Percentiles rank a stretch among this genome's conserved stretches.
Evolutionary conservation across 1,139 yeast species (phyloP).

Genomic region (Wickerhamiella infanticola): DNA sequence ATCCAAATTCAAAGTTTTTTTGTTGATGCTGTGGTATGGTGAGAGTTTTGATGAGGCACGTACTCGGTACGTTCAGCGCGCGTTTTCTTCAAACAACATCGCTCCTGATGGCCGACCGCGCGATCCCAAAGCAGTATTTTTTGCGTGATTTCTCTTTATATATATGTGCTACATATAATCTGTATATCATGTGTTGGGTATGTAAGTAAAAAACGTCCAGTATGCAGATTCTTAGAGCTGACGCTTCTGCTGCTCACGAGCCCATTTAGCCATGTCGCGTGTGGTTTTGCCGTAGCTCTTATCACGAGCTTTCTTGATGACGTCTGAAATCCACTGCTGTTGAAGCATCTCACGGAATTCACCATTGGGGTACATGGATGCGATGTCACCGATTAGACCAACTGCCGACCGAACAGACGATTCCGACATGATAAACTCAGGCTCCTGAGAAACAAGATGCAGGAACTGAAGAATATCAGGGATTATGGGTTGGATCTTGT

Average conservation of each 20-base stretch:
- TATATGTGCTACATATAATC: too few species aligned
- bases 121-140: conserved; percentile 14
- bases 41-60: conserved; percentile 61
- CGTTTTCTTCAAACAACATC: conserved; percentile 38
- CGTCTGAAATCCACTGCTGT: conserved; percentile 64
- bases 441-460: conserved; percentile 42
- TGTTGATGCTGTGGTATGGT: conserved; percentile 37
- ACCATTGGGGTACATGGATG: conserved; percentile 69
- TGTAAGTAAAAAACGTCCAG: not conserved
- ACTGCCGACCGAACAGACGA: conserved; percentile 62
- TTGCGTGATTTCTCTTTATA: not conserved
- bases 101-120: conserved; percentile 36
- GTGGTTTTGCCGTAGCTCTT: conserved; percentile 48
- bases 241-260: conserved; percentile 69
- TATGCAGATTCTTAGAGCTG: conserved; percentile 20
- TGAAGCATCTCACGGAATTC: conserved; percentile 48
- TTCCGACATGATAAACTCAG: conserved; percentile 44
- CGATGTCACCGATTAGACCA: conserved; percentile 85
- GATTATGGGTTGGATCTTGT: conserved; percentile 46
- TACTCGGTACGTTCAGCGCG: conserved; percentile 32
- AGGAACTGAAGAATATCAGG: conserved; percentile 59
- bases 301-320: conserved; percentile 63
- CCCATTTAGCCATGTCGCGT: conserved; percentile 90
- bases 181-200: not conserved
- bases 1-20: conserved; percentile 37